Evolutionary conservation across 345 rosid genomes (phyloP).

Genomic region (Populus deltoides): DNA sequence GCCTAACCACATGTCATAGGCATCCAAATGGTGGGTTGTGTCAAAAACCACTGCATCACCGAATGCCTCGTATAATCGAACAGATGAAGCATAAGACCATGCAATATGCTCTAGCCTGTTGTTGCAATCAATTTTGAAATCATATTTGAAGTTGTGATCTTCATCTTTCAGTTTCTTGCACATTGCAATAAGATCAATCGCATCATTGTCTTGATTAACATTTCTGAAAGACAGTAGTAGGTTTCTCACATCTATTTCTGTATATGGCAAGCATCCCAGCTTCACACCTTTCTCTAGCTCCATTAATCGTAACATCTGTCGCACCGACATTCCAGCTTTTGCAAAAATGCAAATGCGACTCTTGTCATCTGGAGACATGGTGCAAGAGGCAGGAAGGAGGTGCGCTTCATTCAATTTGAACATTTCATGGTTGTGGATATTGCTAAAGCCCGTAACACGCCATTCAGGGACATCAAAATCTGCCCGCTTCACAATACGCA

Average conservation of each 20-base stretch:
- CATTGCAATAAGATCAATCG: conserved; percentile 35
- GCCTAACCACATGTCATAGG: conserved; percentile 40
- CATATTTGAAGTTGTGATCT: conserved; percentile 41
- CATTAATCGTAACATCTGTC: conserved; percentile 24
- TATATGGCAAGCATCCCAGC: conserved; percentile 26
- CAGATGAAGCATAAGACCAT: conserved; percentile 40
- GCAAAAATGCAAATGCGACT: conserved; percentile 24
- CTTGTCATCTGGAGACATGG: conserved; percentile 20
- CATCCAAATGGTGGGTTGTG: conserved; percentile 33
- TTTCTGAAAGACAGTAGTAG: conserved; percentile 22
- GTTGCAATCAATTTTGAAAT: conserved; percentile 36
- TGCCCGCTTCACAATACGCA: conserved; percentile 21
- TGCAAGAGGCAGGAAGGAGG: conserved; percentile 19
- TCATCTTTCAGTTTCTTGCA: conserved; percentile 39
- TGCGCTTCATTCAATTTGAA: conserved; percentile 13
- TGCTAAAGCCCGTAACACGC: conserved; percentile 26
- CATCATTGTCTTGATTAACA: conserved; percentile 27
- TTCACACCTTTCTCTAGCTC: conserved; percentile 30
- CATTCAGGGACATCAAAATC: conserved; percentile 29
- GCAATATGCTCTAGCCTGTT: conserved; percentile 45
- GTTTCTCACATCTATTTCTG: conserved; percentile 28
- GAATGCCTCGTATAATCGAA: conserved; percentile 28
- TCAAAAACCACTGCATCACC: conserved; percentile 47
- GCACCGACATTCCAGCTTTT: conserved; percentile 28
- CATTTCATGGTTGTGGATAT: conserved; percentile 25